phyloP scores from a whole-genome alignment of 164 flowering plant genomes.

The Malania oleifera region DNA sequence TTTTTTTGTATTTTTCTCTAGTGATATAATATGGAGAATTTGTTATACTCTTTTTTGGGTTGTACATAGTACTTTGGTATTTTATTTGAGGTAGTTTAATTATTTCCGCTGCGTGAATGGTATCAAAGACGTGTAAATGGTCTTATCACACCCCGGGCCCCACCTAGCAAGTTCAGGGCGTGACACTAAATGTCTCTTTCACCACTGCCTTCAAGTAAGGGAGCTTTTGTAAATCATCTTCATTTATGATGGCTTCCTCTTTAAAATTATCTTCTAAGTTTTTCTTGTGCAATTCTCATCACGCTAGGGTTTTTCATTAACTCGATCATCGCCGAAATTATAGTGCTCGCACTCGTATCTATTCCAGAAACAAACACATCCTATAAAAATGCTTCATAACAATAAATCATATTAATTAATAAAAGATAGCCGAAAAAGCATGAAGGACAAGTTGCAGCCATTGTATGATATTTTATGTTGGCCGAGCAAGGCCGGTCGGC shows the following conservation, averaged over 20 bases:
- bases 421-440: too few species aligned
- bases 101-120: too few species aligned
- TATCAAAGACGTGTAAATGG: too few species aligned
- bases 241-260: constrained; percentile 10
- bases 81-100: too few species aligned
- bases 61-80: too few species aligned
- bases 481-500: neutral
- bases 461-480: neutral
- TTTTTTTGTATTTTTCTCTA: too few species aligned
- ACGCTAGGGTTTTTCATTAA: constrained; percentile 18
- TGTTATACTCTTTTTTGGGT: too few species aligned
- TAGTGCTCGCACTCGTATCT: constrained; percentile 25
- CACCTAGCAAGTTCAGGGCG: too few species aligned
- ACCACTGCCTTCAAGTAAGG: constrained; percentile 27
- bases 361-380: constrained; percentile 29
- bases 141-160: too few species aligned
- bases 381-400: too few species aligned
- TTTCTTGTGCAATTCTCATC: constrained; percentile 20
- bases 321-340: constrained; percentile 33
- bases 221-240: constrained; percentile 20
- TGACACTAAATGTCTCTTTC: constrained; percentile 27
- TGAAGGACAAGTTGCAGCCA: neutral
- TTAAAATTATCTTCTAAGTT: constrained; percentile 13
- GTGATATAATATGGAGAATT: too few species aligned
- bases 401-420: too few species aligned